Conservation (phyloP, 2,329 filamentous ascomycete species). For the Aspergillus brasiliensis region DNA sequence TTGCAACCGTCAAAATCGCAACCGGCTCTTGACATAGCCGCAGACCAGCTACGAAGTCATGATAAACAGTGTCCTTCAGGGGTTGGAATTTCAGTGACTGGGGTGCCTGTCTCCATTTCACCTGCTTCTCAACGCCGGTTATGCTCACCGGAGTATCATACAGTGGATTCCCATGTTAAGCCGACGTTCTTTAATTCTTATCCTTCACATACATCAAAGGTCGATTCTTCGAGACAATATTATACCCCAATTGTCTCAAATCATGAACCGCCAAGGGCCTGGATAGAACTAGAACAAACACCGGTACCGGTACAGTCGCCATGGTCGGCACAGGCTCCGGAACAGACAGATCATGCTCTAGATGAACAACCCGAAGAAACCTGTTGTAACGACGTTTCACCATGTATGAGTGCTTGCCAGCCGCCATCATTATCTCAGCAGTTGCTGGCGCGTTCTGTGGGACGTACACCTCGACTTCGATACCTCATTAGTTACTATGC, state of each 20-base stretch:
- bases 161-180: neutral
- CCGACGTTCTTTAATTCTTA: neutral
- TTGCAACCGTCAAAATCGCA: neutral
- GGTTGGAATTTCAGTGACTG: neutral
- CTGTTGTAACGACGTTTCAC: constrained; percentile 3
- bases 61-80: neutral
- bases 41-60: neutral
- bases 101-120: neutral
- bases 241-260: neutral
- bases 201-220: neutral
- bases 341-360: neutral
- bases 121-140: neutral
- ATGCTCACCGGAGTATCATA: neutral
- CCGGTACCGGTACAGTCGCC: neutral
- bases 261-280: no score
- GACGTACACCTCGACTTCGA: constrained; percentile 73
- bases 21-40: neutral
- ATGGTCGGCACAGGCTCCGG: neutral
- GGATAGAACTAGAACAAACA: constrained; percentile 1
- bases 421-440: constrained; percentile 39
- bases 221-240: neutral
- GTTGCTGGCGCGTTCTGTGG: constrained; percentile 52
- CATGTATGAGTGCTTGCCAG: constrained; percentile 24
- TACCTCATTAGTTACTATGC: constrained; percentile 94
- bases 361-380: neutral